Base-by-base conservation (phyloP, 345 rosid species). In the Kandelia obovata region DNA sequence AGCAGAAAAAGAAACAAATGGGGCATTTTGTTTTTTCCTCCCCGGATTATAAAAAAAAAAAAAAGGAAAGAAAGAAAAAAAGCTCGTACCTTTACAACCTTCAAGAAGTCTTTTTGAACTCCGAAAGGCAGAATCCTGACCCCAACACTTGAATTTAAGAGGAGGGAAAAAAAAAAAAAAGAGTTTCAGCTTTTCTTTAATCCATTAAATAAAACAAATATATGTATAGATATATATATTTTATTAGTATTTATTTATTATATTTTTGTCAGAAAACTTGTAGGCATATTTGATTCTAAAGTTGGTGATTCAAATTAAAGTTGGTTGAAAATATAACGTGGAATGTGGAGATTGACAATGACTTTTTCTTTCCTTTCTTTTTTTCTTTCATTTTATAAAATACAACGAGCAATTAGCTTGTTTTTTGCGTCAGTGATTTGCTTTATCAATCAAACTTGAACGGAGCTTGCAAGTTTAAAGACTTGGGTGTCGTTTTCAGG, bases 401-500 rank as follows among this genome's bases (percentile, higher is more conserved):
- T 11, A 43, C 16, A 13, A 43, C 17, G 17, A 43, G 49, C 49
- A 13, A 13, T 43, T 43, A 15, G 13, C 49, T 43, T 3, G 49
- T 15, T 2, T 13, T 13, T 43, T 43, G 13, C 49, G 49, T 3
- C 3, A 43, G 17, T 4, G 49, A 13, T 13, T 43, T 43, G 49
- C 49, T 43, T 43, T 2, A 13, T 43, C 49, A 43, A 43, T 43
- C 49, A 43, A 43, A 43, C 17, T 13, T 43, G 13, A 43, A 43
- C 19, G 55, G 62, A 16, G 9, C 28, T 26, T 30, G 53, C 58
- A 60, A 73, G 61, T 51, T 67, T 75, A 53, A 67, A 77, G 76
- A 77, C 73, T 70, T 70, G 67, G 67, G 3, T 67, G 78, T 80
- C 80, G 3, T 61, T 75, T 52, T 83, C 80, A 62, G 5, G 59